Base-by-base conservation (phyloP, 768 basidiomycete genomes). In the Lepiota subincarnata region DNA sequence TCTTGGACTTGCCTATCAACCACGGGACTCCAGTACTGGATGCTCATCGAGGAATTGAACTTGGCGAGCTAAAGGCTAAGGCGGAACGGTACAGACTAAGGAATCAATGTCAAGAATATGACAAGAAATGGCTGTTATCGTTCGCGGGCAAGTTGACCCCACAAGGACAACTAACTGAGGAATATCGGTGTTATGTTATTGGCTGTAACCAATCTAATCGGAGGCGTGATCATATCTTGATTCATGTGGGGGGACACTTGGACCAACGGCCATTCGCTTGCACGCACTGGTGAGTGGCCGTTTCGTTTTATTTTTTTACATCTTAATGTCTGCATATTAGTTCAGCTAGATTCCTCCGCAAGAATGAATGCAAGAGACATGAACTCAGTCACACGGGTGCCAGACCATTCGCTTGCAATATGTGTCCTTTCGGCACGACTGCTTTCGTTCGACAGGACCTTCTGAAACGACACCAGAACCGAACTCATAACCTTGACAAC, bases 311-410 rank as follows among this genome's bases (percentile, higher is more conserved):
- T 3, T 14, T 10, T 4, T 20, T 18, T 48, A 24, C 22, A 36
- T 31, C 45, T 44, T 51, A 50, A 61, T 7, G 43, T 13, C 20
- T 44, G 16, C n/a, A 35, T 20, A 47, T 11, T 48, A 88, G 87
- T 62, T 66, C 78, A 2, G 73, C 83, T 54, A 73, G 81, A 11
- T 89, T 88, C 69, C 63, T 86, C 55, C 82, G 87, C 55, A 87
- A 84, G 65, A 87, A 89, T 60, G 86, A 89, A 63, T 86, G 84
- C 70, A 87, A 86, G 63, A 80, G 87, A 22, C 87, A 89, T 56
- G 84, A 86, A 64, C 73, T 80, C 12, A 82, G 79, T 55, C 86
- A 89, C 60, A 77, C 71, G 10, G 82, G 81, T 12, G 57, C 66
- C 37, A 77, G 83, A 55, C 86, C 86, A 6, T 86, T 78, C 57